Evolutionary conservation across 306 rosid genomes (phyloP).

Genomic region (Biancaea sappan): DNA sequence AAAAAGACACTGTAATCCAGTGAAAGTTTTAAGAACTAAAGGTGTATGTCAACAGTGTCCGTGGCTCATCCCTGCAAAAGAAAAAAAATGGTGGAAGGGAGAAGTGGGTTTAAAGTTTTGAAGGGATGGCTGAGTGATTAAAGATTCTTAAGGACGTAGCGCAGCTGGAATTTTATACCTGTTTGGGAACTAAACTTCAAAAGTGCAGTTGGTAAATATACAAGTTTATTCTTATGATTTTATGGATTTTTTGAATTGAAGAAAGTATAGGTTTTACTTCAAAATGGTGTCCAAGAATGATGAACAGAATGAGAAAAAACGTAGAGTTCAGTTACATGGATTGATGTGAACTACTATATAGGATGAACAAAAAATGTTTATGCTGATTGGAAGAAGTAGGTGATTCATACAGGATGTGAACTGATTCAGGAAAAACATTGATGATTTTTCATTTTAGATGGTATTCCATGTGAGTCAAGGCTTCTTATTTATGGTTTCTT

Average conservation of each 20-base stretch:
- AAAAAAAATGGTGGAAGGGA: too few species aligned
- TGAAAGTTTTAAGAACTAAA: constrained; percentile 15
- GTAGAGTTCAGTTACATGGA: not conserved
- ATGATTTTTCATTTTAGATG: not conserved
- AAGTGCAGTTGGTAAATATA: not conserved
- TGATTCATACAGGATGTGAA: not conserved
- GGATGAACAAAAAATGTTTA: not conserved
- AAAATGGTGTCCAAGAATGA: not conserved
- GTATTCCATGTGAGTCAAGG: not conserved
- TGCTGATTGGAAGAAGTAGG: not conserved
- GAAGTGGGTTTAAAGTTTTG: too few species aligned
- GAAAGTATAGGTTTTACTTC: constrained; percentile 9
- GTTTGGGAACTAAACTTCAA: not conserved
- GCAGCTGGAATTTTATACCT: not conserved
- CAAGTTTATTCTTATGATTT: not conserved
- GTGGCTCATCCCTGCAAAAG: not conserved
- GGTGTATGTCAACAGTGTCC: constrained; percentile 1
- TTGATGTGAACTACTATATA: not conserved
- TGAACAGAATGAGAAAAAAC: not conserved
- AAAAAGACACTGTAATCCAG: not conserved
- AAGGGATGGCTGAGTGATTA: not conserved
- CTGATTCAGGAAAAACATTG: not conserved
- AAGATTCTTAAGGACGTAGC: not conserved
- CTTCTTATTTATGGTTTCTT: constrained; percentile 8
- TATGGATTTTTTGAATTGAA: not conserved